phyloP scores from a whole-genome alignment of 257 asterid genomes.

The Haberlea rhodopensis region DNA sequence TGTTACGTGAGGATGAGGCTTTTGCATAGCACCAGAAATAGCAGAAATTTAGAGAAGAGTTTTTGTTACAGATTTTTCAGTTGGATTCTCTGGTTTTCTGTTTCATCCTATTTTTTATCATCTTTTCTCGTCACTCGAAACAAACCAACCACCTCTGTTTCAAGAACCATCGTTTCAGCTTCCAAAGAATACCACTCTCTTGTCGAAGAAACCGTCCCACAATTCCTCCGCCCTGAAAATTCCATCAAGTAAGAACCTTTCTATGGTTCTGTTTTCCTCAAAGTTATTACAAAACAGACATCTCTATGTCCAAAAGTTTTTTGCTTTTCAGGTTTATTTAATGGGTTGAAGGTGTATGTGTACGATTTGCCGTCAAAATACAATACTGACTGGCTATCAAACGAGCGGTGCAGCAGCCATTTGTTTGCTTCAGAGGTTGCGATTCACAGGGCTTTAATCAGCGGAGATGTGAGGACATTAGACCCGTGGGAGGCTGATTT shows the following conservation, averaged over 20 bases:
- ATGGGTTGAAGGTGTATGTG: slow-evolving; percentile 53
- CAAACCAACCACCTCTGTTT: slow-evolving; percentile 36
- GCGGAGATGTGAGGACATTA: slow-evolving; percentile 47
- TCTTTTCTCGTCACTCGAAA: slow-evolving; percentile 53
- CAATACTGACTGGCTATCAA: slow-evolving; percentile 63
- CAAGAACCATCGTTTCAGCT: slow-evolving; percentile 43
- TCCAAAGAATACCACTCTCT: slow-evolving; percentile 65
- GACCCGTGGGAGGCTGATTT: slow-evolving; percentile 73
- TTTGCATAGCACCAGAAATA: slow-evolving; percentile 32
- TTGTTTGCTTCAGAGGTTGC: slow-evolving; percentile 93
- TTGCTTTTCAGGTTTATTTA: slow-evolving; percentile 33
- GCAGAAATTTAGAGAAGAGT: slow-evolving; percentile 29
- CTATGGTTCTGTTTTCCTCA: too few species aligned
- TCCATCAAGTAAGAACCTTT: slow-evolving; percentile 1
- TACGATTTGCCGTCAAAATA: slow-evolving; percentile 70
- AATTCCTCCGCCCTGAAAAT: slow-evolving; percentile 24
- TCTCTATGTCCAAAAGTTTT: neutral
- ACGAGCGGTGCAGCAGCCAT: slow-evolving; percentile 66
- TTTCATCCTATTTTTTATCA: slow-evolving; percentile 54
- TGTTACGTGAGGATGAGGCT: slow-evolving; percentile 72
- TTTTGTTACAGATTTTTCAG: slow-evolving; percentile 53
- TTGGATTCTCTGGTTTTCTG: slow-evolving; percentile 68
- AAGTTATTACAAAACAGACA: too few species aligned
- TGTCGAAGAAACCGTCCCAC: slow-evolving; percentile 38
- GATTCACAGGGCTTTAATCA: slow-evolving; percentile 53